Evolutionary conservation across 176 grass and related monocot genomes (phyloP), one percentile per base, ranked within the genome.

Genomic region (Eremochloa ophiuroides): DNA sequence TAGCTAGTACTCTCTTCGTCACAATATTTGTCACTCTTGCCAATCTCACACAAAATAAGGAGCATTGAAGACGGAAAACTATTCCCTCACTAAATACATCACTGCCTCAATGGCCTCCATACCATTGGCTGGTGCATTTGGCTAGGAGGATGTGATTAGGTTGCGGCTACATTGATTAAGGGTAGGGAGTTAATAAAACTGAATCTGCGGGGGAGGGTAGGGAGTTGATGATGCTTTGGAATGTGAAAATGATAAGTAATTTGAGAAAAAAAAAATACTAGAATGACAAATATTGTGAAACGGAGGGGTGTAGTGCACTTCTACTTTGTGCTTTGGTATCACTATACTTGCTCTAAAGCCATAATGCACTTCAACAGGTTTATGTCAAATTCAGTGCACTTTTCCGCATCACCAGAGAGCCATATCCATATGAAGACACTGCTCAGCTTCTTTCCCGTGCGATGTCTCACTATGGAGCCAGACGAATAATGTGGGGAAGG

Each of bases 341-440:
- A 30, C 11, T 41, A 61, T 50, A 22, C 62, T 34, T 69, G 11
- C 31, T 63, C 30, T 79, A 18, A 83, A 80, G 17, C 11, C n/a
- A 35, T 56, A 27, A n/a, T 48, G 67, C 60, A 22, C 48, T 86
- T 71, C 16, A 55, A 89, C 75, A 94, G 91, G 80, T 97, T 71
- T 94, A 97, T 64, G 69, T 92, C 66, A 97, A 97, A 86, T 97
- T 85, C 51, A 97, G 94, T 83, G 94, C 94, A 15, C 79, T 97
- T 51, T 94, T 97, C 72, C 91, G 92, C 60, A 60, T 94, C 22
- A 87, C 91, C 64, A 94, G 94, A 77, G 88, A 92, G 58, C 41
- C 81, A 44, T 86, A 91, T 90, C 94, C 94, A 1, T 94, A 92
- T 37, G 91, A 90, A 80, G 94, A 97, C 64, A 85, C 90, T 37